Conservation (phyloP, 768 basidiomycete species). For the Phylloporus sp. region DNA sequence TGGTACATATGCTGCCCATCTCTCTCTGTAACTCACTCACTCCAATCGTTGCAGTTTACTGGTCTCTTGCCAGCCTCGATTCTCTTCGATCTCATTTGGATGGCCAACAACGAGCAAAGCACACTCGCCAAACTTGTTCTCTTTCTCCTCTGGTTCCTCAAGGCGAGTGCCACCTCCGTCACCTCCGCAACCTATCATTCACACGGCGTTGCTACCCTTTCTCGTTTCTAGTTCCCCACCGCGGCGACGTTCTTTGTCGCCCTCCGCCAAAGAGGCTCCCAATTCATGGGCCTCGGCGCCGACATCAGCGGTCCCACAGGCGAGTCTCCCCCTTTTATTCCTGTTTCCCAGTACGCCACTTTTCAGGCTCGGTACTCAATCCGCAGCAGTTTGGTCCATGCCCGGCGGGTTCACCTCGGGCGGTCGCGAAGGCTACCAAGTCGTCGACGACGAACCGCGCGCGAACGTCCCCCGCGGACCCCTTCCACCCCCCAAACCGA, state of each 20-base stretch:
- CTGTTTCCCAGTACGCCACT: no score
- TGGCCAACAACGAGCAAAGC: constrained; percentile 50
- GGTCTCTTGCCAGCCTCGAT: constrained; percentile 56
- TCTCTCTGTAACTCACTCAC: neutral
- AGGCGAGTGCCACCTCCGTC: constrained; percentile 36
- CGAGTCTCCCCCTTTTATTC: constrained; percentile 25
- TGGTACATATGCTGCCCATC: constrained; percentile 38
- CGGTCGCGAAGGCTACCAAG: constrained; percentile 55
- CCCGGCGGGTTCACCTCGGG: constrained; percentile 63
- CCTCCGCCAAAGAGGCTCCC: constrained; percentile 54
- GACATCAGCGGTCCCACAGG: constrained; percentile 57
- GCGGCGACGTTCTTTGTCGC: constrained; percentile 45
- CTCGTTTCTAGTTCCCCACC: constrained; percentile 49
- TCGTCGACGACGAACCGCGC: constrained; percentile 45
- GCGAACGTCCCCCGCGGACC: constrained; percentile 12
- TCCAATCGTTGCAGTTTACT: constrained; percentile 46
- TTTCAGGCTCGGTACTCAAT: neutral
- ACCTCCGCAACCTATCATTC: no score
- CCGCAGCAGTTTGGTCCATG: constrained; percentile 67
- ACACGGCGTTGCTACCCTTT: neutral
- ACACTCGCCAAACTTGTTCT: constrained; percentile 53
- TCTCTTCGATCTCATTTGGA: constrained; percentile 69
- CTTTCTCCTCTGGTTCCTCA: constrained; percentile 51
- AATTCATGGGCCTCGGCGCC: constrained; percentile 47
- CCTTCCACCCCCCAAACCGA: constrained; percentile 14